Conservation (phyloP, 148 eudicot genomes). For the Cornus suecica region DNA sequence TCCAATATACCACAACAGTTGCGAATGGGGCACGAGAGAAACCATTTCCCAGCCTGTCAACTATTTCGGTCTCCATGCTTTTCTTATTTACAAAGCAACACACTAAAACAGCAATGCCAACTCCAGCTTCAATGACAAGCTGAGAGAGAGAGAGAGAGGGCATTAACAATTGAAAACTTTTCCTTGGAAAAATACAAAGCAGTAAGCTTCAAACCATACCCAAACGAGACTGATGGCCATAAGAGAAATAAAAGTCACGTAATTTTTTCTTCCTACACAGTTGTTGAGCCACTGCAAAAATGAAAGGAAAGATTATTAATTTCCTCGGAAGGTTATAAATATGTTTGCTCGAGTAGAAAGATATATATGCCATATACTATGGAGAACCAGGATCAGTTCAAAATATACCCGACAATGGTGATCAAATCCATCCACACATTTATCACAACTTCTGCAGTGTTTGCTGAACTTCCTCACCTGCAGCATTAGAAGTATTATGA, state of each 20-base stretch:
- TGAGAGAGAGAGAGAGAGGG: constrained; percentile 33
- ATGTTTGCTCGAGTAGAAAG: constrained; percentile 11
- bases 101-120: constrained; percentile 82
- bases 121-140: constrained; percentile 85
- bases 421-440: constrained; percentile 99
- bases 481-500: constrained; percentile 11
- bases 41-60: constrained; percentile 94
- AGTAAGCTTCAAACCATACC: constrained; percentile 58
- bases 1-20: constrained; percentile 74
- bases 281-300: constrained; percentile 94
- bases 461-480: constrained; percentile 98
- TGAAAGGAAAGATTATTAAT: constrained; percentile 8
- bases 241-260: constrained; percentile 75
- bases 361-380: not conserved
- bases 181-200: constrained; percentile 2
- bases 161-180: constrained; percentile 16
- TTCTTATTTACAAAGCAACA: constrained; percentile 80
- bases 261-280: constrained; percentile 92
- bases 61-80: constrained; percentile 74
- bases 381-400: not conserved
- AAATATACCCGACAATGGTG: constrained; percentile 92
- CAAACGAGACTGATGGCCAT: constrained; percentile 85
- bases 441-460: constrained; percentile 98
- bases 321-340: not conserved
- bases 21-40: constrained; percentile 96